A percentile compares a stretch with the other conserved stretches of the same genome.
phyloP scores from a whole-genome alignment of 2,329 filamentous ascomycete species.

The Penicillium sp. region DNA sequence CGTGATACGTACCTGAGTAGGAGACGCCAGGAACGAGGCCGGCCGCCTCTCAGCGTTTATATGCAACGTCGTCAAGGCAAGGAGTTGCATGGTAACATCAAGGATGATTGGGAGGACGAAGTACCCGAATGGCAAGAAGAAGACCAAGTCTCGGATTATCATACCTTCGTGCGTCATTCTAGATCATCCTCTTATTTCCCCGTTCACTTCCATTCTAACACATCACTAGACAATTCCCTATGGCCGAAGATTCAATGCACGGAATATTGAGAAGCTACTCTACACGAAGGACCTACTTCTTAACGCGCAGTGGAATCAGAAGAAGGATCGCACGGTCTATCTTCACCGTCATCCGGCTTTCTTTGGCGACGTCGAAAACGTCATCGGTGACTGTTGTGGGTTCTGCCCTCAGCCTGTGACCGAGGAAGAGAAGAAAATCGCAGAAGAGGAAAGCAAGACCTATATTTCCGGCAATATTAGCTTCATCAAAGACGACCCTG shows the following conservation, averaged over 20 bases:
- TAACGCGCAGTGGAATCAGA: constrained; percentile 85
- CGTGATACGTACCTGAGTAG: constrained; percentile 73
- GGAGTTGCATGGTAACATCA: constrained; percentile 70
- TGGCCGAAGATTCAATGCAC: constrained; percentile 42
- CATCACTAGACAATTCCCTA: constrained; percentile 40
- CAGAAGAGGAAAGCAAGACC: constrained; percentile 72
- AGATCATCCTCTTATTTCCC: constrained; percentile 42
- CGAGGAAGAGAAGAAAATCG: constrained; percentile 71
- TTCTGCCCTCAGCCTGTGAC: constrained; percentile 72
- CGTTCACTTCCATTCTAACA: constrained; percentile 51
- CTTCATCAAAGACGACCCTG: constrained; percentile 81
- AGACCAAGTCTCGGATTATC: constrained; percentile 77
- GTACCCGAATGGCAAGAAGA: constrained; percentile 81
- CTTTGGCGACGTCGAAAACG: constrained; percentile 75
- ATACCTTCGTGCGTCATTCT: constrained; percentile 74
- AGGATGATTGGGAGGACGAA: constrained; percentile 76
- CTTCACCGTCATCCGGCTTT: constrained; percentile 85
- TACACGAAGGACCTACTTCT: constrained; percentile 81
- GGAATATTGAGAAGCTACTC: constrained; percentile 75
- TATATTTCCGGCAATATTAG: constrained; percentile 75
- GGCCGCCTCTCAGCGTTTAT: constrained; percentile 59
- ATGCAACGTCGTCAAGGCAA: constrained; percentile 41
- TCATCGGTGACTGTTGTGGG: constrained; percentile 81
- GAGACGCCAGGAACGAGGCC: constrained; percentile 71
- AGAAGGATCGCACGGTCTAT: constrained; percentile 73